A percentile compares a stretch with the other conserved stretches of the same genome.
phyloP scores from a whole-genome alignment of 2,329 filamentous ascomycete genomes.

The Alternaria consortialis region DNA sequence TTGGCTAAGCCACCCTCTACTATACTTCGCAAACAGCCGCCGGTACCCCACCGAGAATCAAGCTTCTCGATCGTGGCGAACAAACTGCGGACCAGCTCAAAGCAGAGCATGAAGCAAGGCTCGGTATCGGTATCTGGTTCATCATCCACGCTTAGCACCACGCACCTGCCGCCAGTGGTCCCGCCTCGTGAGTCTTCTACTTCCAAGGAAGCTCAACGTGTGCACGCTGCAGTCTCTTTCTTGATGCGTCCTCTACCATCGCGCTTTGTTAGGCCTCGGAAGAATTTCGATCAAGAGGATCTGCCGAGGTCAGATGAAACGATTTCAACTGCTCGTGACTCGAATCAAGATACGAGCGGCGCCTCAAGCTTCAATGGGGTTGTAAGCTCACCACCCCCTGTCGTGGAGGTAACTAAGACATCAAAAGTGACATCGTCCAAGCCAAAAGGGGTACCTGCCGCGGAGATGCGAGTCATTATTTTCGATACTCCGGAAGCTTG shows the following conservation, averaged over 20 bases:
- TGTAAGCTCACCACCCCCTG: constrained; percentile 4
- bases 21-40: constrained; percentile 25
- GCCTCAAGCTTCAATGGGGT: neutral
- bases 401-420: constrained; percentile 14
- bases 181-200: constrained; percentile 46
- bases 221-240: constrained; percentile 37
- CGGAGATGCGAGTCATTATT: constrained; percentile 9
- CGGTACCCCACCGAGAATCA: constrained; percentile 25
- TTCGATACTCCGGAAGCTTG: constrained; percentile 12
- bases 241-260: constrained; percentile 32
- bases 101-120: constrained; percentile 29
- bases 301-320: constrained; percentile 7
- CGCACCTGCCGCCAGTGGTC: constrained; percentile 31
- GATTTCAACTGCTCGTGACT: constrained; percentile 9
- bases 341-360: constrained; percentile 4
- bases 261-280: constrained; percentile 28
- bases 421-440: constrained; percentile 25
- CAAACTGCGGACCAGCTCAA: constrained; percentile 32
- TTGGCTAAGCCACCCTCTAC: constrained; percentile 23
- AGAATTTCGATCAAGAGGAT: constrained; percentile 15
- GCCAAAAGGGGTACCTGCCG: constrained; percentile 13
- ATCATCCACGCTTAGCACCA: constrained; percentile 31
- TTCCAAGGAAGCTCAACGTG: constrained; percentile 45
- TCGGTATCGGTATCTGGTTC: constrained; percentile 34
- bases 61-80: constrained; percentile 28